These are phyloP conservation scores for Phytophthora litchii DNA, from an alignment of 352 stramenopile genomes.

Conservation along the genomic window DNA sequence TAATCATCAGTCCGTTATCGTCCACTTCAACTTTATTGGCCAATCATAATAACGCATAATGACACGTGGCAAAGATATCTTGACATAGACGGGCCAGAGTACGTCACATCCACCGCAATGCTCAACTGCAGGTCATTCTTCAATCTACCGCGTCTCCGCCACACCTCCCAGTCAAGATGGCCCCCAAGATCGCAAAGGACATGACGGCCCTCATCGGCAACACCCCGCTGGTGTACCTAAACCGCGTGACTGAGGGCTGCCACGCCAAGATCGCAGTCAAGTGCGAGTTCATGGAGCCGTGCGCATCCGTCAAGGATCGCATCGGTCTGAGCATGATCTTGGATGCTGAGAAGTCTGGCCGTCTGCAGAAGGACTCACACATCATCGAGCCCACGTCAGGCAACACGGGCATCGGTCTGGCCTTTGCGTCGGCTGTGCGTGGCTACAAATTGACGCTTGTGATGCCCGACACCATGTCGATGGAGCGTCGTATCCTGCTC, in stretches of 20 bases:
- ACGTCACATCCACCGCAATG: background rate
- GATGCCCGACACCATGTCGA: constrained; percentile 96
- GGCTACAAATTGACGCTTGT: constrained; percentile 94
- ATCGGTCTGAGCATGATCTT: constrained; percentile 89
- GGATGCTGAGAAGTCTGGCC: constrained; percentile 69
- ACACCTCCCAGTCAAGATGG: constrained; percentile 18
- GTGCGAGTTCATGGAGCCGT: constrained; percentile 92
- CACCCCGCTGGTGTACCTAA: constrained; percentile 94
- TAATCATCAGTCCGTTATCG: background rate
- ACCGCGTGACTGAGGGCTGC: constrained; percentile 78
- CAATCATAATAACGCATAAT: constrained; percentile 3
- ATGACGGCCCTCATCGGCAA: constrained; percentile 95
- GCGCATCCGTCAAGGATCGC: constrained; percentile 86
- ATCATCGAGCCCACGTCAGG: constrained; percentile 96
- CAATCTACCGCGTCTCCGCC: constrained; percentile 17
- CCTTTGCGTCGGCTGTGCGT: constrained; percentile 89
- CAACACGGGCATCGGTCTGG: constrained; percentile 95
- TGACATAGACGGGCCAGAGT: background rate
- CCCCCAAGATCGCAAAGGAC: constrained; percentile 90
- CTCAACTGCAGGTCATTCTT: constrained; percentile 15
- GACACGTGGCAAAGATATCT: background rate
- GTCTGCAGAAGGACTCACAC: constrained; percentile 74
- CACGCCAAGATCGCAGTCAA: constrained; percentile 89
- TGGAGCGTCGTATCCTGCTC: constrained; percentile 95
- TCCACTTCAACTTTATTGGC: constrained; percentile 11